Base-by-base conservation (phyloP, 805 yeast genomes). In the Saccharomycopsis sp. region DNA sequence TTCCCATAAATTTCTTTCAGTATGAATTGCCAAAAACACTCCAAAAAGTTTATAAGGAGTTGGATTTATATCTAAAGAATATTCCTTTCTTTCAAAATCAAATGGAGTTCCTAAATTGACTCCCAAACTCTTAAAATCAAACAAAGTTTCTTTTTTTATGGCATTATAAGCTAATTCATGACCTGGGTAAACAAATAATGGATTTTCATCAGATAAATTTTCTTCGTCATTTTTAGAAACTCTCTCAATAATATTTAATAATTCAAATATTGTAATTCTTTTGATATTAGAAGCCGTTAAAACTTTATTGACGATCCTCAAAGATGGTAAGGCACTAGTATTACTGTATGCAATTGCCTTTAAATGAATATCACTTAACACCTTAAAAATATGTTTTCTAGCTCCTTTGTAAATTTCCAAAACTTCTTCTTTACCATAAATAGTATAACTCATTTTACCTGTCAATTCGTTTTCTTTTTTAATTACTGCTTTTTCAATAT, bases 281-380 rank as follows among this genome's bases (percentile, higher is more conserved):
- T 10, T 10, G 31, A n/a, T 9, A n/a, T 28, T 8, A 8, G 13
- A 28, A 8, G 15, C 15, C 31, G 10, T 23, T 23, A 23, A 23
- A 6, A 6, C 6, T 8, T 23, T 23, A 10, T 9, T 28, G 31
- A 6, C 72, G 42, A 33, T 64, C 59, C 36, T 61, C 52, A 12
- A 69, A 50, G 0, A 71, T 56, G 1, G 70, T 46, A 21, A 62
- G 34, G 74, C 55, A 49, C 66, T 66, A 39, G 59, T 51, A 5
- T 65, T 51, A n/a, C 62, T 58, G 1, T 52, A 46, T 13, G 72
- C 66, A 19, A 71, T 45, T 2, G 75, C 67, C 0, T 48, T 44
- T 21, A 63, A 56, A 0, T 73, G 62, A 2, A 73, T 49, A 0
- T 55, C 51, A 0, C 63, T 52, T 31, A 73, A 53, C 0, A 64